These are phyloP conservation scores for Larix kaempferi DNA, from an alignment of 75 land plant species.

Conservation along the genomic window DNA sequence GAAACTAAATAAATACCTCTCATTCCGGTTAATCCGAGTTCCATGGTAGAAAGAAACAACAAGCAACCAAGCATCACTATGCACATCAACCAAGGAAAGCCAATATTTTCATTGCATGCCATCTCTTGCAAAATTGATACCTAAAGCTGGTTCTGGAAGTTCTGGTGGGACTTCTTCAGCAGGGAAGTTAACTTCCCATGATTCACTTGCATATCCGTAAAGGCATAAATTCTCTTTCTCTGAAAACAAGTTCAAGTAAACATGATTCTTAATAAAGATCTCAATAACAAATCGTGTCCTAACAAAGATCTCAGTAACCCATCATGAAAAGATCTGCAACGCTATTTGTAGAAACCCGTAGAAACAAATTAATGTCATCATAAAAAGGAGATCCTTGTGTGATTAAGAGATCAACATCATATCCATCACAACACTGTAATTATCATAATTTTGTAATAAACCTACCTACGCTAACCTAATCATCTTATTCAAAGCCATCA, in stretches of 20 bases:
- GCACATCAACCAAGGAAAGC: slow-evolving; percentile 87
- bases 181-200: slow-evolving; percentile 86
- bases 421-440: no score
- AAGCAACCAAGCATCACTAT: slow-evolving; percentile 88
- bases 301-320: neutral
- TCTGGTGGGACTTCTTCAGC: slow-evolving; percentile 95
- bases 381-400: neutral
- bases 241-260: slow-evolving; percentile 21
- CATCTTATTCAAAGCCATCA: neutral
- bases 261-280: neutral
- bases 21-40: slow-evolving; percentile 72
- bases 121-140: slow-evolving; percentile 92
- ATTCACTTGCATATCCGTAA: slow-evolving; percentile 76
- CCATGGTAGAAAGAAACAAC: slow-evolving; percentile 85
- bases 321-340: no score
- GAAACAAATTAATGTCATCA: neutral
- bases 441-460: neutral
- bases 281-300: neutral
- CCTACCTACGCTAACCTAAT: neutral
- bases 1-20: slow-evolving; percentile 46
- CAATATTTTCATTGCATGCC: slow-evolving; percentile 84
- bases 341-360: no score
- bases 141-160: slow-evolving; percentile 91
- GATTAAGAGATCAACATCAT: neutral
- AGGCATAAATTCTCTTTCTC: slow-evolving; percentile 91